A percentile compares a stretch with the other conserved stretches of the same genome.
Conservation (phyloP, 2,329 filamentous ascomycete species). For the Colletotrichum agaves region DNA sequence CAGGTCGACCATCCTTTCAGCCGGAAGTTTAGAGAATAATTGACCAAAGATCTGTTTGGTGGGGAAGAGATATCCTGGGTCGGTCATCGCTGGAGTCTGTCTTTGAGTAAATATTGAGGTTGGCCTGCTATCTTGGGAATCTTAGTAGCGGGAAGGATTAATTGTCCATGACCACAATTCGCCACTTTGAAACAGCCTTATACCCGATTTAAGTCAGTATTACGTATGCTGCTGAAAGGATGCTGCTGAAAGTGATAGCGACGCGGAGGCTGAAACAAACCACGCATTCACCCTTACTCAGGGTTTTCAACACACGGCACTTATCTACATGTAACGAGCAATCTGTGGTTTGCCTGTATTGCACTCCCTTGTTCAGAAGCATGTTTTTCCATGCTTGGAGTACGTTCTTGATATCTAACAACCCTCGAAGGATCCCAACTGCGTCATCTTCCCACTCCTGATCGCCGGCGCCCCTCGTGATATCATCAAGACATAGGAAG, state of each 20-base stretch:
- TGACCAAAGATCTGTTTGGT: constrained; percentile 54
- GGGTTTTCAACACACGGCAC: constrained; percentile 53
- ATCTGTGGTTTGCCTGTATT: constrained; percentile 51
- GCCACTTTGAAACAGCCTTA: constrained; percentile 43
- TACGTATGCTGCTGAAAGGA: too few species aligned
- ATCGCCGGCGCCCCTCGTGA: constrained; percentile 50
- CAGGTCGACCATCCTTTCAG: constrained; percentile 51
- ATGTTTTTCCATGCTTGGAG: constrained; percentile 49
- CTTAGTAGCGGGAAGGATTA: constrained; percentile 30
- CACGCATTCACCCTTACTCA: constrained; percentile 50
- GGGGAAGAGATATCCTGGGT: constrained; percentile 50
- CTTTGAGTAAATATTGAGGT: constrained; percentile 46
- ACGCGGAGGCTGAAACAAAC: constrained; percentile 41
- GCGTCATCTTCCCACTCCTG: constrained; percentile 51
- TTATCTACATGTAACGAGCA: constrained; percentile 56
- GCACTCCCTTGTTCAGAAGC: constrained; percentile 53
- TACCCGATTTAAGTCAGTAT: constrained; percentile 43
- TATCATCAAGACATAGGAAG: constrained; percentile 43
- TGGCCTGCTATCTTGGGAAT: constrained; percentile 45
- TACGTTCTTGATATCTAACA: constrained; percentile 49
- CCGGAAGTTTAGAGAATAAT: constrained; percentile 51
- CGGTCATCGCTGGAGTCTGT: constrained; percentile 49
- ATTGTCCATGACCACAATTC: constrained; percentile 45
- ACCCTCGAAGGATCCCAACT: constrained; percentile 52
- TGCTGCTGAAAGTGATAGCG: constrained; percentile 20